Evolutionary conservation across 495 filamentous ascomycete genomes (phyloP), one percentile per base, ranked within the genome.

Genomic region (Pyrenopolyporus hunteri): DNA sequence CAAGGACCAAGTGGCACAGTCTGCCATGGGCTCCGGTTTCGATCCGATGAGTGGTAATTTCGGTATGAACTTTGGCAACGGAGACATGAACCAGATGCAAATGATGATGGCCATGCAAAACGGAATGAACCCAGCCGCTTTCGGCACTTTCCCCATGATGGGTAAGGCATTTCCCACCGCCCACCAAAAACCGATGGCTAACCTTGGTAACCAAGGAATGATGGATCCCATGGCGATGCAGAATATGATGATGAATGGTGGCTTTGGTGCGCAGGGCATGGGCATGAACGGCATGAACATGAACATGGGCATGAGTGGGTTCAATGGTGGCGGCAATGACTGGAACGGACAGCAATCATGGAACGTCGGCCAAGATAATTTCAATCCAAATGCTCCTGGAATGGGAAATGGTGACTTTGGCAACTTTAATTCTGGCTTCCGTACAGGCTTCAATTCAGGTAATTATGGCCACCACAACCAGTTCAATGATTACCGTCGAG

Each of bases 211-310:
- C 66, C 79, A 85, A 60, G 86, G 85, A 70, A 91, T 93, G 87
- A 92, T 96, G 89, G 90, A 92, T 80, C 90, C 89, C 66, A 93
- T 93, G 89, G 80, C 81, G 78, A 90, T 91, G 84, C 89, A 94
- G 76, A 87, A 84, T 73, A 93, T 95, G 88, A 90, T 89, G 83
- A 83, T 84, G 80, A 83, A 76, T 70, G 87, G 89, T 74, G 90
- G 88, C 56, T 93, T 87, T 77, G 87, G 87, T 68, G 81, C 83
- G 71, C 83, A 83, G 73, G 87, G 86, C 79, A 92, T 92, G 89
- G 90, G 88, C 83, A 93, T 93, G 88, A 87, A 87, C 84, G 88
- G 87, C 80, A 92, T 92, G 90, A 89, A 86, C 79, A 90, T 88
- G 84, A 89, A 87, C 75, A 92, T 94, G 90, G 87, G 87, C 67